Evolutionary conservation across 1,284 basidiomycete genomes (phyloP), one percentile per base, ranked within the genome.

Genomic region (Microbotryum violaceum): DNA sequence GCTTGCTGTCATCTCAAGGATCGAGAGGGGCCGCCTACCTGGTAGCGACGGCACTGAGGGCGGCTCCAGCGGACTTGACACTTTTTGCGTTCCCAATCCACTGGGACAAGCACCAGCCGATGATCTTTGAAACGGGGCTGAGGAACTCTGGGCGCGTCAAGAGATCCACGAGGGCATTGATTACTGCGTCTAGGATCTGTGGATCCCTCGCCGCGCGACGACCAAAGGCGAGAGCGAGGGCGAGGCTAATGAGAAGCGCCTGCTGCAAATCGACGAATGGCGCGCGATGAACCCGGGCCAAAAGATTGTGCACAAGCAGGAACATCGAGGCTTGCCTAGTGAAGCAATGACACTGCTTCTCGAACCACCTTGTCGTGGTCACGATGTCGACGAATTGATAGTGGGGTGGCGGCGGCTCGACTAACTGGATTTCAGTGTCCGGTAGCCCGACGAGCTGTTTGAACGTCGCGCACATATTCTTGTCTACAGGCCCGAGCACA

Each of bases 211-310:
- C 75, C 9, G 80, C 81, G 2, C 78, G 72, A 64, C 86, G 79
- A 21, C 77, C 73, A 70, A 90, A 85, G 49, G 89, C 79, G 29
- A 90, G 79, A 79, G 88, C 85, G 18, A 94, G 74, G 23, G 82
- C 83, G 27, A 96, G 77, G 1, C 84, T 82, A 59, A 89, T 85
- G 37, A 93, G 74, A 33, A 87, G 77, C 7, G 92, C 84, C 50
- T 85, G 75, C 74, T 96, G 90, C 71, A 96, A 90, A 72, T 90
- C 89, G 65, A 94, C 81, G 49, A 97, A 80, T n/a, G 84, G 85
- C 0, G 84, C 83, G 3, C 77, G 75, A 62, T 87, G 81, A 31
- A 92, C 77, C 47, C 80, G 79, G 8, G 85, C 79, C 66, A 94
- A 84, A 10, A 94, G 77, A 57, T 84, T 82, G 59, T 88, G 84